phyloP scores from a whole-genome alignment of 2,329 filamentous ascomycete species.

The Coniella vitis region DNA sequence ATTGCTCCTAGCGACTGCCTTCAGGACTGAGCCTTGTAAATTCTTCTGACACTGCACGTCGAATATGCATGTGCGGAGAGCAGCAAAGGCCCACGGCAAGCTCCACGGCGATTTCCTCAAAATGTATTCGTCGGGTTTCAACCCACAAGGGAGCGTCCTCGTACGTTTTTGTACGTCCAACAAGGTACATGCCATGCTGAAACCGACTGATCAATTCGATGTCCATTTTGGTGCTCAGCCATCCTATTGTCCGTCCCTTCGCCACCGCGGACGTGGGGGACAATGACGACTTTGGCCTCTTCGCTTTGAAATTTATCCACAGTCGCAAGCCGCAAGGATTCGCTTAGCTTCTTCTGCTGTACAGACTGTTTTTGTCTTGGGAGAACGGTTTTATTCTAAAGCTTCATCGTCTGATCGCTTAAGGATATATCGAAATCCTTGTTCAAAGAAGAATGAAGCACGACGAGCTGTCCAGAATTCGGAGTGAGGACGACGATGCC shows the following conservation, averaged over 20 bases:
- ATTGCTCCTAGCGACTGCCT: conserved; percentile 48
- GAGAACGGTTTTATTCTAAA: conserved; percentile 25
- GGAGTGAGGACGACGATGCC: conserved; percentile 69
- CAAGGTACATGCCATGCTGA: conserved; percentile 63
- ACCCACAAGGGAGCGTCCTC: conserved; percentile 56
- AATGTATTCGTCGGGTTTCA: conserved; percentile 48
- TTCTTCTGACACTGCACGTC: conserved; percentile 39
- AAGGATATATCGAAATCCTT: conserved; percentile 45
- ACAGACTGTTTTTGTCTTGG: not conserved
- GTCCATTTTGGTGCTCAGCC: conserved; percentile 58
- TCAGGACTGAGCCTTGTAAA: conserved; percentile 51
- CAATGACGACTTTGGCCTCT: conserved; percentile 62
- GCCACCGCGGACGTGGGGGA: conserved; percentile 69
- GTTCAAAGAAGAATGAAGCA: conserved; percentile 39
- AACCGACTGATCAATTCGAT: conserved; percentile 66
- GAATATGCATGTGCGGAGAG: conserved; percentile 49
- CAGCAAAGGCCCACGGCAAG: conserved; percentile 47
- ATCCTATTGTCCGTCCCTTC: conserved; percentile 49
- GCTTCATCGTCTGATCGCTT: conserved; percentile 57
- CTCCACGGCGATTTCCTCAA: conserved; percentile 39
- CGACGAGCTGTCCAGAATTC: conserved; percentile 51
- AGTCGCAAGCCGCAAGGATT: conserved; percentile 51
- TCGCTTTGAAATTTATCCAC: conserved; percentile 76
- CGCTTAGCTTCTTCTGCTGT: conserved; percentile 36
- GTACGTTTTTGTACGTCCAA: conserved; percentile 59